Evolutionary conservation across 2,329 filamentous ascomycete species (phyloP).

Genomic region (Lecanicillium sp.): DNA sequence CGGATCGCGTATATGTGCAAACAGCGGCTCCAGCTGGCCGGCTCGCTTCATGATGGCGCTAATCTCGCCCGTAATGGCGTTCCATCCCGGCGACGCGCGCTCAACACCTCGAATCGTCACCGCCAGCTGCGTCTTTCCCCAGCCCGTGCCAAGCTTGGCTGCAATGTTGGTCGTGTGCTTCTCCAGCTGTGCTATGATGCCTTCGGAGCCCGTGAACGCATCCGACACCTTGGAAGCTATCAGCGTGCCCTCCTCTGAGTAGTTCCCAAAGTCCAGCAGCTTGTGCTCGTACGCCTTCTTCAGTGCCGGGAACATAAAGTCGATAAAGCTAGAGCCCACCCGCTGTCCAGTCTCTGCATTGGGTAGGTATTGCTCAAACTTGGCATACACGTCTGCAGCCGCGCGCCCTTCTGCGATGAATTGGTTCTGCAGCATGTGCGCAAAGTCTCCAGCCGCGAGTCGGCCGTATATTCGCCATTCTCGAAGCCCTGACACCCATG

Average conservation of each 20-base stretch:
- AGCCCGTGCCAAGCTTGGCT: background rate
- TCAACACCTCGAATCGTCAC: constrained; percentile 2
- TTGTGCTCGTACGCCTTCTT: constrained; percentile 4
- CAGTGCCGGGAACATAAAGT: background rate
- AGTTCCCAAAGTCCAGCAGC: constrained; percentile 3
- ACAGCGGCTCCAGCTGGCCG: constrained; percentile 2
- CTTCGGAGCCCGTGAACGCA: background rate
- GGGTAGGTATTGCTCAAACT: constrained; percentile 4
- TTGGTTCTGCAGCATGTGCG: background rate
- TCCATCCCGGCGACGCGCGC: background rate
- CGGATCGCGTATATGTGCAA: background rate
- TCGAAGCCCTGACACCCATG: background rate
- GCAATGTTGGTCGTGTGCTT: constrained; percentile 7
- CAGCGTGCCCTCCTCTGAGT: constrained; percentile 2
- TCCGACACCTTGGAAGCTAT: background rate
- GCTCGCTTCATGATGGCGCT: background rate
- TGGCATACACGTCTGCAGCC: background rate
- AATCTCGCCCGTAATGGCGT: background rate
- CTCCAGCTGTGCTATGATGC: constrained; percentile 5
- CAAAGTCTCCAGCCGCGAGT: constrained; percentile 2
- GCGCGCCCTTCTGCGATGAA: background rate
- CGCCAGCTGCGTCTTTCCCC: constrained; percentile 1
- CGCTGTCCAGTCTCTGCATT: background rate
- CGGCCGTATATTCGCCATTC: constrained; percentile 2
- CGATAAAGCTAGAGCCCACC: constrained; percentile 4